Evolutionary conservation across 2,329 filamentous ascomycete genomes (phyloP).

Genomic region (Ophiostoma triangulosporum): DNA sequence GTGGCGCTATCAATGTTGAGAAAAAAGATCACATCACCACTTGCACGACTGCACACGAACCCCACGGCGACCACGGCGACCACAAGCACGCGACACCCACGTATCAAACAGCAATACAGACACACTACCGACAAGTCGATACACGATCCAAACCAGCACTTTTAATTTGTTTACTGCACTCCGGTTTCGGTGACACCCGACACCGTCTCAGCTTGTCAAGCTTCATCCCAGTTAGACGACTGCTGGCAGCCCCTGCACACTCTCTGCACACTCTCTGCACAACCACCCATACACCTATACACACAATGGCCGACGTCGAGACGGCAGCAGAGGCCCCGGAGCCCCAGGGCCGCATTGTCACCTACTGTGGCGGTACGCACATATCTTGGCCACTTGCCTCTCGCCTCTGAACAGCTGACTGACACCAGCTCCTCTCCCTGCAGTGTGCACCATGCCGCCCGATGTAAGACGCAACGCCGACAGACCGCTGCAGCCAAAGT

Average conservation of each 20-base stretch:
- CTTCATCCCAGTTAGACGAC: neutral
- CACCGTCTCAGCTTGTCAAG: neutral
- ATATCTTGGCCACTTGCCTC: neutral
- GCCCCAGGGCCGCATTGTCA: constrained; percentile 37
- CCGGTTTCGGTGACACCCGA: neutral
- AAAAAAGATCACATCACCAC: constrained; percentile 1
- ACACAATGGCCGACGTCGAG: constrained; percentile 40
- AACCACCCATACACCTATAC: neutral
- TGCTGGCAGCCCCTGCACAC: neutral
- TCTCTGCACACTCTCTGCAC: neutral
- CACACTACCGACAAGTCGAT: neutral
- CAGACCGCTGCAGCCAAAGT: neutral
- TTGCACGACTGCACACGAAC: neutral
- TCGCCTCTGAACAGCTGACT: neutral
- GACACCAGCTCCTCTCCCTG: neutral
- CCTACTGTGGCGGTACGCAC: constrained; percentile 44
- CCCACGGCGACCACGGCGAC: neutral
- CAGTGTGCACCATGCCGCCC: constrained; percentile 51
- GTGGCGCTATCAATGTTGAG: neutral
- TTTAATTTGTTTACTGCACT: neutral
- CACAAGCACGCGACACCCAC: neutral
- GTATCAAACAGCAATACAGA: too few relatives aligned
- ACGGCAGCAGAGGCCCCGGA: constrained; percentile 32
- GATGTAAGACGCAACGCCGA: constrained; percentile 35
- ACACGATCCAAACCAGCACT: neutral